Base-by-base conservation (phyloP, 495 filamentous ascomycete genomes). In the Tuber brumale region DNA sequence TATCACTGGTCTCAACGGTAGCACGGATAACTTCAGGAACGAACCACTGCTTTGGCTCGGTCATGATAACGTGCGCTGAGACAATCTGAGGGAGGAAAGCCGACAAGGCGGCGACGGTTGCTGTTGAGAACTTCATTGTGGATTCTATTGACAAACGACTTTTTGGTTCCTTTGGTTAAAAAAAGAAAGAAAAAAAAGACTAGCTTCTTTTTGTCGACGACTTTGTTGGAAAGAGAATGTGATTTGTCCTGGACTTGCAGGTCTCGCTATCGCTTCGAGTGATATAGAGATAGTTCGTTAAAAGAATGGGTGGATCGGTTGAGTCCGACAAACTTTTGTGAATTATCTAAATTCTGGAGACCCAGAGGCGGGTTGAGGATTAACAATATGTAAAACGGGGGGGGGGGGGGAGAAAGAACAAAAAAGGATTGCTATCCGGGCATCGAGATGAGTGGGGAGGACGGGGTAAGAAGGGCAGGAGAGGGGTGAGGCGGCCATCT, bases 51-150 rank as follows among this genome's bases (percentile, higher is more conserved):
- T 87, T 85, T 0, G 95, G 94, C 16, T 79, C 85, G 69, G 79
- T 85, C 89, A 97, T 91, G 42, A 88, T 85, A 86, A 96, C 90
- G 83, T 98, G 95, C 16, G 89, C 89, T 16, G 85, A 84, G 57
- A 66, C 57, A 77, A 85, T 87, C 27, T 86, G 76, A 73, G 84
- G 82, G 71, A 81, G 21, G 57, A 83, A 70, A 35, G 76, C 81
- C 42, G 87, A 82, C 23, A 90, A 83, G 71, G 87, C 83, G 66
- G 87, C 87, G 72, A 92, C 76, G 42, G 86, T 73, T 71, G 85
- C 82, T 74, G 85, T 81, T 72, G 85, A 80, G 77, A 86, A 80
- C 70, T 87, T 82, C 86, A 87, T 88, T 71, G 78, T 87, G 84
- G 70, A n/a, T n/a, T n/a, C n/a, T n/a, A n/a, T n/a, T 70, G 78